Conservation (phyloP, 2,329 filamentous ascomycete genomes). For the Hypoxylon sp. region DNA sequence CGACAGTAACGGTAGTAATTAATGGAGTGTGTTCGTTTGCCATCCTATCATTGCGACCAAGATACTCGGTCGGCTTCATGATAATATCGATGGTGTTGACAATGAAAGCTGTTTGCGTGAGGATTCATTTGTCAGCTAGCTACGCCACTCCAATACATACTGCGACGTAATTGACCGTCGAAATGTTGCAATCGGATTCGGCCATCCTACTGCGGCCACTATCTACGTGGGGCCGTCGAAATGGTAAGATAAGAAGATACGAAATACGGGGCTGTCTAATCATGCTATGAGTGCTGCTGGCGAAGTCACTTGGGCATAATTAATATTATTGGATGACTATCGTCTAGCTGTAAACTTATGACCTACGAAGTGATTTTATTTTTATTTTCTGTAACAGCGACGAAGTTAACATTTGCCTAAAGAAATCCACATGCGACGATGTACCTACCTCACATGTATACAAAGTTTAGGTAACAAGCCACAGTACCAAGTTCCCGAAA, state of each 20-base stretch:
- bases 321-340: too few species aligned
- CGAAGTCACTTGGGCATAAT: not conserved
- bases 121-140: conserved; percentile 1
- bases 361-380: not conserved
- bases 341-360: too few species aligned
- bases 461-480: too few species aligned
- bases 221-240: conserved; percentile 26
- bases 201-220: conserved; percentile 23
- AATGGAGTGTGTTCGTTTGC: conserved; percentile 75
- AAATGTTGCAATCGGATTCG: conserved; percentile 42
- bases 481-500: too few species aligned
- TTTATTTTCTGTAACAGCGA: too few species aligned
- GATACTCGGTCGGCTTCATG: conserved; percentile 30
- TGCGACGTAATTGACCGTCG: conserved; percentile 35
- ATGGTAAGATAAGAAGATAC: conserved; percentile 15
- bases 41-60: conserved; percentile 55
- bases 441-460: too few species aligned
- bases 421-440: too few species aligned
- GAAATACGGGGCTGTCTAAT: not conserved
- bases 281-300: not conserved
- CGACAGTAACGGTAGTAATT: conserved; percentile 73
- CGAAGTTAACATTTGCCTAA: too few species aligned
- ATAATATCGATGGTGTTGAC: conserved; percentile 2
- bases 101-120: conserved; percentile 17
- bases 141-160: conserved; percentile 25